Evolutionary conservation across 176 grass and related monocot species (phyloP).

Genomic region (Zoysia pacifica): DNA sequence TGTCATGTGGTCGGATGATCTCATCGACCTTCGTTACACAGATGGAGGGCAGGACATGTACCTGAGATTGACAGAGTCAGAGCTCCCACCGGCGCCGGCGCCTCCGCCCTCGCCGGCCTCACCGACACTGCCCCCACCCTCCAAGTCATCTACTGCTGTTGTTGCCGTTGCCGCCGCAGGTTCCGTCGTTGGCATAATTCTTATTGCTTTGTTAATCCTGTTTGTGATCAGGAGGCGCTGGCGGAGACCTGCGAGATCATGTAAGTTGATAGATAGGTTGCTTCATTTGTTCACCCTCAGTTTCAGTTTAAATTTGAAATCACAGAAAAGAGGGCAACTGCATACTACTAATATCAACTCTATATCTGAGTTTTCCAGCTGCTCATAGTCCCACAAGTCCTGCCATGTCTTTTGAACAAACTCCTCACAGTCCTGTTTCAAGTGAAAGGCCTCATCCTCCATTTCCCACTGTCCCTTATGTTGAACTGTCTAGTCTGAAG

Average conservation of each 20-base stretch:
- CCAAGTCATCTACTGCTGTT: background rate
- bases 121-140: background rate
- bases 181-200: background rate
- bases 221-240: background rate
- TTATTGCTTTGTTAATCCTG: background rate
- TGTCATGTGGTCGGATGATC: constrained; percentile 12
- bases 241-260: background rate
- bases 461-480: background rate
- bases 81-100: background rate
- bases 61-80: constrained; percentile 6
- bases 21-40: constrained; percentile 26
- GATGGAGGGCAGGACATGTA: constrained; percentile 28
- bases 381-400: background rate
- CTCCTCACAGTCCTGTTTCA: background rate
- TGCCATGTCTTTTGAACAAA: background rate
- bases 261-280: background rate
- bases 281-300: too few species aligned
- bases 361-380: background rate
- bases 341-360: background rate
- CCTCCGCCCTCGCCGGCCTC: background rate
- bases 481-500: constrained; percentile 20
- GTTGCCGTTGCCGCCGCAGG: background rate
- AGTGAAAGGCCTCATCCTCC: background rate
- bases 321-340: background rate
- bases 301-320: background rate